Conservation (phyloP, 805 yeast species). For the Starmera pachycereana region DNA sequence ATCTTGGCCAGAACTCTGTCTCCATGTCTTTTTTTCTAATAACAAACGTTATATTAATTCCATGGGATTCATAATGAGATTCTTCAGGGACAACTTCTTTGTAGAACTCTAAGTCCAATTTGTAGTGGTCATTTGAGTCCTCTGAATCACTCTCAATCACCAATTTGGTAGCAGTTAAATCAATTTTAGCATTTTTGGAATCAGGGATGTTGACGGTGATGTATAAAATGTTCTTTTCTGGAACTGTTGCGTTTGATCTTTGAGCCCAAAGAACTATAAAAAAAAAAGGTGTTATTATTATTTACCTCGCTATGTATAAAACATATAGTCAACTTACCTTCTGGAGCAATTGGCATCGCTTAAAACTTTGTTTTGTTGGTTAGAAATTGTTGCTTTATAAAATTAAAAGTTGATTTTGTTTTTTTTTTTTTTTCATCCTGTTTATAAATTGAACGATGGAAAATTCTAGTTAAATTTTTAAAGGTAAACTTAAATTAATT, state of each 20-base stretch:
- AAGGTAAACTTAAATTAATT: no score
- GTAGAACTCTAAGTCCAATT: slow-evolving; percentile 62
- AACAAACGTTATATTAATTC: slow-evolving; percentile 47
- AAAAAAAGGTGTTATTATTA: slow-evolving; percentile 8
- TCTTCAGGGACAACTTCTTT: slow-evolving; percentile 61
- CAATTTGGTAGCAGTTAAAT: slow-evolving; percentile 45
- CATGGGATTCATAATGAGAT: slow-evolving; percentile 48
- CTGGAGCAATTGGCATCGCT: slow-evolving; percentile 4
- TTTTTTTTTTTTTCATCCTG: no score
- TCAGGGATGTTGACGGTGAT: slow-evolving; percentile 70
- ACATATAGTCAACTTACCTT: no score
- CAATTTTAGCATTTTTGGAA: slow-evolving; percentile 49
- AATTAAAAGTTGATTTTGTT: no score
- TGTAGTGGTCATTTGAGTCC: slow-evolving; percentile 37
- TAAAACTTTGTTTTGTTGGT: no score
- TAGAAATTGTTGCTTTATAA: not conserved
- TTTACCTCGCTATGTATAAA: no score
- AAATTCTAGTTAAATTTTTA: no score
- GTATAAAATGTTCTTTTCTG: slow-evolving; percentile 62
- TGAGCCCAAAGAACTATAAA: slow-evolving; percentile 89
- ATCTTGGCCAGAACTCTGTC: slow-evolving; percentile 90
- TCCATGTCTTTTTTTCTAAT: slow-evolving; percentile 59
- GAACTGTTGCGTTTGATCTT: slow-evolving; percentile 71
- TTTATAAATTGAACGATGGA: no score
- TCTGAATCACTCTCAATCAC: slow-evolving; percentile 42